These are phyloP conservation scores for Coemansia sp. DNA, from an alignment of 192 early-diverging fungal genomes.

Conservation along the genomic window DNA sequence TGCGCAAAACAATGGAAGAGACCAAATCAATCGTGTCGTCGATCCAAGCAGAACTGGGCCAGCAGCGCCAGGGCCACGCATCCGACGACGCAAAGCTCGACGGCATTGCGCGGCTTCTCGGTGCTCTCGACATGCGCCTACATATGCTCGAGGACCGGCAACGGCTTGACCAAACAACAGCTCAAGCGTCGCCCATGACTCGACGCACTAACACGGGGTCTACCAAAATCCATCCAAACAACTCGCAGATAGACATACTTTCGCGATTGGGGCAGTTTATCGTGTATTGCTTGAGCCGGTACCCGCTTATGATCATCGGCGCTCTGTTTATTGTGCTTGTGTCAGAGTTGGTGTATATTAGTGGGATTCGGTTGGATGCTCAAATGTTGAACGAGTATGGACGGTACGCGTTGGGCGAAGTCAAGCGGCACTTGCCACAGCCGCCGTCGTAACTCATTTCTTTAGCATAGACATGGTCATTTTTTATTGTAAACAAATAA, in stretches of 20 bases:
- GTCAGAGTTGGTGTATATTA: conserved; percentile 40
- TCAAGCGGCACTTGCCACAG: conserved; percentile 21
- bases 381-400: conserved; percentile 22
- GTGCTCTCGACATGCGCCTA: conserved; percentile 46
- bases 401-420: conserved; percentile 16
- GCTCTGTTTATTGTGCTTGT: conserved; percentile 36
- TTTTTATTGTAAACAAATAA: not conserved
- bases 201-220: conserved; percentile 29
- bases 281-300: conserved; percentile 29
- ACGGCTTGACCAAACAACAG: conserved; percentile 14
- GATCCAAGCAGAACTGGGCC: conserved; percentile 32
- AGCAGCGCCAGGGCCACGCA: conserved; percentile 22
- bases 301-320: conserved; percentile 46
- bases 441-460: conserved; percentile 17
- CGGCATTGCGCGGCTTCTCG: conserved; percentile 33
- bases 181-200: conserved; percentile 1
- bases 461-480: not conserved
- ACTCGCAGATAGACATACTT: conserved; percentile 15
- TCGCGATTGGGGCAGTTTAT: conserved; percentile 28
- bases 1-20: conserved; percentile 49
- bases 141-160: conserved; percentile 46
- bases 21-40: conserved; percentile 39
- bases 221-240: conserved; percentile 24
- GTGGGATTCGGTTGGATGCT: conserved; percentile 22
- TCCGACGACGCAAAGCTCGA: conserved; percentile 36